Percentiles rank a stretch among this genome's conserved stretches.
Evolutionary conservation across 148 eudicot genomes (phyloP).

Genomic region (Rhododendron williamsianum): DNA sequence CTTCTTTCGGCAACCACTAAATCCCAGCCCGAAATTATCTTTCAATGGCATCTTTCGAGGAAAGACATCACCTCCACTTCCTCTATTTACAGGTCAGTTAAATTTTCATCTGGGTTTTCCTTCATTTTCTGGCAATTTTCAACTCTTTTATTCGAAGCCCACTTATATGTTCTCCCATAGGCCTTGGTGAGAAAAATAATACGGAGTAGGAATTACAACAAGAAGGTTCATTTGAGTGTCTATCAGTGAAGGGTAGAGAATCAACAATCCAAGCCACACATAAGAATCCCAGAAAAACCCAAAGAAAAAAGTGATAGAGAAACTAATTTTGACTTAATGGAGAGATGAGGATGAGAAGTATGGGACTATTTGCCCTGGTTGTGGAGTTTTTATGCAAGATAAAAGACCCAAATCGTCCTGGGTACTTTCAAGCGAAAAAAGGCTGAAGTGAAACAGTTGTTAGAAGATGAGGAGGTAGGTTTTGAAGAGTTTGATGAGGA

Average conservation of each 20-base stretch:
- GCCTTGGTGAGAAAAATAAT: too few relatives aligned
- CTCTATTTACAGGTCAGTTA: constrained; percentile 33
- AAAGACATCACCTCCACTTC: constrained; percentile 11
- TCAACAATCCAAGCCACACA: constrained; percentile 28
- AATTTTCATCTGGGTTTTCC: neutral
- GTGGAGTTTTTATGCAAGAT: constrained; percentile 99
- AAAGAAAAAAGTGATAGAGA: constrained; percentile 34
- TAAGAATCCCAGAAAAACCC: constrained; percentile 27
- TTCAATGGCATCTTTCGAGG: constrained; percentile 15
- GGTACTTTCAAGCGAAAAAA: constrained; percentile 62
- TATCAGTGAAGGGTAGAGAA: constrained; percentile 41
- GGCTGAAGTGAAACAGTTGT: constrained; percentile 25
- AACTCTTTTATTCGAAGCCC: too few relatives aligned
- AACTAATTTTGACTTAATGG: constrained; percentile 67
- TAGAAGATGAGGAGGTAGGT: constrained; percentile 32
- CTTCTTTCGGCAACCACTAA: constrained; percentile 27
- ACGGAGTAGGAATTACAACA: too few relatives aligned
- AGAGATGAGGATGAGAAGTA: constrained; percentile 69
- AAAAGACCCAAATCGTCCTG: constrained; percentile 64
- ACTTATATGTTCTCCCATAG: too few relatives aligned
- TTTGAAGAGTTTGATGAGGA: constrained; percentile 31
- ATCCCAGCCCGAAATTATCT: constrained; percentile 10
- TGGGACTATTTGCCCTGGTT: constrained; percentile 82
- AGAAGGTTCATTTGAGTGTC: constrained; percentile 18
- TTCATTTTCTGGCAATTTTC: too few relatives aligned